A percentile compares a stretch with the other conserved stretches of the same genome.
Conservation (phyloP, 805 yeast species). For the Schwanniomyces sp. region DNA sequence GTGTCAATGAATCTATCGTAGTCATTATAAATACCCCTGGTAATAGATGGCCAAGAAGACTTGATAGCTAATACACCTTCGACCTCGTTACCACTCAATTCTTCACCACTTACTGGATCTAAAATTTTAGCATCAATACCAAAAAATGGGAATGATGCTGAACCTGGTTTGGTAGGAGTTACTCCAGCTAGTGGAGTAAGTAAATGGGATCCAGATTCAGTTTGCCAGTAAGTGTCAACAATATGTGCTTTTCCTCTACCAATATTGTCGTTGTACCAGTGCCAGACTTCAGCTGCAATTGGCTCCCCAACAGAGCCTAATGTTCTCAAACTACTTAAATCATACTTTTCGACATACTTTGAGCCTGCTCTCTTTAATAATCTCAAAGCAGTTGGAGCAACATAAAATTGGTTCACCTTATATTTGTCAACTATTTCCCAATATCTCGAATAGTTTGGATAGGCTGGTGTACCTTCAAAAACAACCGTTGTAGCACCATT, state of each 20-base stretch:
- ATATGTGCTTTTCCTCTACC: constrained; percentile 90
- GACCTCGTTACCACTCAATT: constrained; percentile 80
- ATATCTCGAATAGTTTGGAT: constrained; percentile 92
- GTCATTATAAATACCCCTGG: constrained; percentile 91
- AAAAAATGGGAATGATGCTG: constrained; percentile 95
- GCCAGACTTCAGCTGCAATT: constrained; percentile 97
- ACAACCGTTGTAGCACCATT: constrained; percentile 88
- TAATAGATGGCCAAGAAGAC: constrained; percentile 97
- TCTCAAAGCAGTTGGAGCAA: constrained; percentile 97
- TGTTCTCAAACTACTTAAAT: constrained; percentile 82
- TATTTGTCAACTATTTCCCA: constrained; percentile 95
- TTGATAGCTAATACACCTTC: constrained; percentile 95
- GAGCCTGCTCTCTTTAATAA: constrained; percentile 88
- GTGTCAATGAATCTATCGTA: constrained; percentile 87
- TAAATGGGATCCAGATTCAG: constrained; percentile 95
- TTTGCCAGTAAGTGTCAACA: constrained; percentile 98
- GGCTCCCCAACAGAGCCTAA: constrained; percentile 99
- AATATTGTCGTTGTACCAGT: constrained; percentile 92
- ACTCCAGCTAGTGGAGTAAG: constrained; percentile 95
- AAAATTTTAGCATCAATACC: constrained; percentile 89
- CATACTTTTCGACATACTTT: constrained; percentile 74
- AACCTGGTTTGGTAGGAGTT: constrained; percentile 94
- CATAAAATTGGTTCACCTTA: constrained; percentile 93
- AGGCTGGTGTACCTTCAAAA: constrained; percentile 97
- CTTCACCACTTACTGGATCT: constrained; percentile 91